Evolutionary conservation across 768 basidiomycete genomes (phyloP).

Genomic region (Heimioporus sp.): DNA sequence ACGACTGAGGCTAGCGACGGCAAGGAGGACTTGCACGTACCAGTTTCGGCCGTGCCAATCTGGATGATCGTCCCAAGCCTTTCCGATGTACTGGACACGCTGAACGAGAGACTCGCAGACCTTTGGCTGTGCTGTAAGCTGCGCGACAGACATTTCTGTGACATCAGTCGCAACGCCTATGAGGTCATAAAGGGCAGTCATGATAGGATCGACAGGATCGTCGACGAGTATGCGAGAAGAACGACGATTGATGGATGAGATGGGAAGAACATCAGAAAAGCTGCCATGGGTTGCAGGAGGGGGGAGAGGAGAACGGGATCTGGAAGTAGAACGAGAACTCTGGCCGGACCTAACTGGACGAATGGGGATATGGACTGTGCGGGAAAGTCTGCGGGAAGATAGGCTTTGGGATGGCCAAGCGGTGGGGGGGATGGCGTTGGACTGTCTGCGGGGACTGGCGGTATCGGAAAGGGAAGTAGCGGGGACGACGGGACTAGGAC

Average conservation of each 20-base stretch:
- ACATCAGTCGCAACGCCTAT: slow-evolving; percentile 94
- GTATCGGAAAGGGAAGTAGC: slow-evolving; percentile 60
- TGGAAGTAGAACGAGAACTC: slow-evolving; percentile 91
- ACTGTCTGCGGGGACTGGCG: slow-evolving; percentile 63
- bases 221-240: slow-evolving; percentile 82
- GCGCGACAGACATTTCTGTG: slow-evolving; percentile 81
- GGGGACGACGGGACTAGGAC: slow-evolving; percentile 62
- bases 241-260: slow-evolving; percentile 58
- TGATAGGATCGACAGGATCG: slow-evolving; percentile 85
- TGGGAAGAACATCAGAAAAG: slow-evolving; percentile 54
- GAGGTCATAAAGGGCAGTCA: slow-evolving; percentile 86
- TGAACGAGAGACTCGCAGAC: slow-evolving; percentile 84
- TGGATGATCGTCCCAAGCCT: slow-evolving; percentile 95
- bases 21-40: slow-evolving; percentile 96
- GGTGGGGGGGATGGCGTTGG: slow-evolving; percentile 45
- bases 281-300: slow-evolving; percentile 60
- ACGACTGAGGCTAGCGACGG: slow-evolving; percentile 91
- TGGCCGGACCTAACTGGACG: slow-evolving; percentile 69
- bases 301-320: slow-evolving; percentile 91
- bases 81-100: slow-evolving; percentile 87
- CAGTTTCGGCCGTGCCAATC: slow-evolving; percentile 98
- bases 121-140: slow-evolving; percentile 84
- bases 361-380: slow-evolving; percentile 74
- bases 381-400: slow-evolving; percentile 78
- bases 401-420: slow-evolving; percentile 56